Conservation (phyloP, 257 asterid genomes). For the Orobanche coerulescens region DNA sequence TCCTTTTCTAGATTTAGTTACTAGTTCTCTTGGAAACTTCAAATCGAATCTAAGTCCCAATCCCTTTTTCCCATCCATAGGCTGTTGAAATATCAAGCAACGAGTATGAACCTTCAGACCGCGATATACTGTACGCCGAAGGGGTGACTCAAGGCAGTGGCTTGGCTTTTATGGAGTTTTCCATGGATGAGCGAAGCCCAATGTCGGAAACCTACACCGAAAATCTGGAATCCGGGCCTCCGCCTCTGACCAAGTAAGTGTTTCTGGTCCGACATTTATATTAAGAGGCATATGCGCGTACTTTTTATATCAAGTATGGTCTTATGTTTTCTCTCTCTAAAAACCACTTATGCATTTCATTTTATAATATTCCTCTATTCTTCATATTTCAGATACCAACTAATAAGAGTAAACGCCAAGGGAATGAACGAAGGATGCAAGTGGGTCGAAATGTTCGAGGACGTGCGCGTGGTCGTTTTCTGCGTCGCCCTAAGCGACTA, state of each 20-base stretch:
- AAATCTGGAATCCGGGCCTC: constrained; percentile 59
- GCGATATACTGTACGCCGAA: constrained; percentile 83
- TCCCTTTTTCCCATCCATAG: constrained; percentile 27
- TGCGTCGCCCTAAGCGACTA: constrained; percentile 74
- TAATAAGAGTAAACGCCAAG: constrained; percentile 73
- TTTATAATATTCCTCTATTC: background rate
- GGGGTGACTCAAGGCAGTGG: constrained; percentile 95
- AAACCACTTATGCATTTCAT: background rate
- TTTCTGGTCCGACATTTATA: background rate
- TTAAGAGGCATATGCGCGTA: too few relatives aligned
- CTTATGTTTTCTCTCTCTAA: background rate
- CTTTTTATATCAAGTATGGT: too few relatives aligned
- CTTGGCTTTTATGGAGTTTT: constrained; percentile 89
- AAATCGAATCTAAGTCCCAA: background rate
- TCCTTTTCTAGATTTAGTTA: background rate
- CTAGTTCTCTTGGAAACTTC: background rate
- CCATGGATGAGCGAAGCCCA: constrained; percentile 89
- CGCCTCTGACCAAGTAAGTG: constrained; percentile 68
- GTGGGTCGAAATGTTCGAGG: constrained; percentile 98
- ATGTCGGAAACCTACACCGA: constrained; percentile 83
- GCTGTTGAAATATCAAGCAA: constrained; percentile 95
- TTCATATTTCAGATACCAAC: constrained; percentile 60
- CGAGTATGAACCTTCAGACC: constrained; percentile 87
- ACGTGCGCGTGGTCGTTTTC: constrained; percentile 72
- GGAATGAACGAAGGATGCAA: constrained; percentile 85